Evolutionary conservation across 805 yeast species (phyloP), one percentile per base, ranked within the genome.

Genomic region (Grigorovia transvaalensis): DNA sequence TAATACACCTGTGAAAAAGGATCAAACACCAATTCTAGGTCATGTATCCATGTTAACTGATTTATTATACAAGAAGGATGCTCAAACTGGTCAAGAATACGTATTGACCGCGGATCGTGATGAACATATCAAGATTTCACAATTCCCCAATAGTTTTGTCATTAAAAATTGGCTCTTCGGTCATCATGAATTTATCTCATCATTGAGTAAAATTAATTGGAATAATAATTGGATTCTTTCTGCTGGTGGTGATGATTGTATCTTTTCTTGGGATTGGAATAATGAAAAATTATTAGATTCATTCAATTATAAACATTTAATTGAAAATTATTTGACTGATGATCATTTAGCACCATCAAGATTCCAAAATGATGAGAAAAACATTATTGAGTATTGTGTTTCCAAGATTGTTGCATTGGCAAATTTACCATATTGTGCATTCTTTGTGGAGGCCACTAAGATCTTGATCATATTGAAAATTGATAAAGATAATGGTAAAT

Each of bases 1-100:
- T 3, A 68, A 60, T 0, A 59, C 75, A 1, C 65, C 70, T 1
- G 59, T 61, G n/a, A 59, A 60, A 33, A 51, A 53, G 4, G 66
- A 61, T 43, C 74, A 75, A 46, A 76, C 72, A 42, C 97, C 97
- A 2, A 74, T 91, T 7, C 71, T 91, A 50, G 99, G 99, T 8
- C 99, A 93, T 68, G 98, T 93, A 5, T 90, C 97, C 2, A 88
- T 93, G 96, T 76, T 93, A 54, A 85, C 95, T n/a, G 88, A 82
- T 56, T 76, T 90, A 2, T 50, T 56, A n/a, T 49, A 59, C 47
- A 52, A 55, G 2, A 52, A 48, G 29, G 60, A 59, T 48, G 13
- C 11, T 7, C 30, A 59, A 1, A 46, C 56, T 0, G 77, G 74
- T 9, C 76, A 77, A 53, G 51, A 66, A 45, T 84, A 69, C 54